Conservation (phyloP, 2,329 filamentous ascomycete genomes). For the Ceratocystis alfenasii region DNA sequence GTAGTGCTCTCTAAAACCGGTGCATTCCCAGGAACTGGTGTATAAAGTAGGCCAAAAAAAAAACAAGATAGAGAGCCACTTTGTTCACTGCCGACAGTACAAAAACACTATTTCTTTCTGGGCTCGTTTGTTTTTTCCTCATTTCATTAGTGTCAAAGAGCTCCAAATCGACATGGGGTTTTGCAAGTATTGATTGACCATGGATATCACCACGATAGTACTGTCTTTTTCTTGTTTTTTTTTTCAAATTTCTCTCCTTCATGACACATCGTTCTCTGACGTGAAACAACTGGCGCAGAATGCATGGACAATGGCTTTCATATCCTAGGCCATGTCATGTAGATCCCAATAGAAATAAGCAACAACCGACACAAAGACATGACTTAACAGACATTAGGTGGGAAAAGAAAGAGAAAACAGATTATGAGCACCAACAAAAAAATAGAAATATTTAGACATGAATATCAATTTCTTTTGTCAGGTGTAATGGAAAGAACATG, state of each 20-base stretch:
- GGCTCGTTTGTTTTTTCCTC: not conserved
- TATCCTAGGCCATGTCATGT: not conserved
- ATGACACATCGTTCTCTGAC: not conserved
- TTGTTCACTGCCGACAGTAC: not conserved
- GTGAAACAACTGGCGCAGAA: not conserved
- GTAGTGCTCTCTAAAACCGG: constrained; percentile 88
- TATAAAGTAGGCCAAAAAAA: constrained; percentile 31
- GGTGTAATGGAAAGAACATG: not conserved
- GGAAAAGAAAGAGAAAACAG: not conserved
- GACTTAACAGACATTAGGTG: not conserved
- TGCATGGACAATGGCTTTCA: not conserved
- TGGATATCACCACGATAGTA: not conserved
- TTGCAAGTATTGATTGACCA: not conserved
- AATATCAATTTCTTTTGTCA: not conserved
- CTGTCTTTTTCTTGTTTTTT: not conserved
- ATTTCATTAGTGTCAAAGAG: not conserved
- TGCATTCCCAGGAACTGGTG: constrained; percentile 83
- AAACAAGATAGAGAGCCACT: not conserved
- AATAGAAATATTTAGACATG: not conserved
- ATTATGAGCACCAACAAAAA: not conserved
- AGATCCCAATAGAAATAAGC: constrained; percentile 2
- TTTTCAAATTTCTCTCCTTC: not conserved
- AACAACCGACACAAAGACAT: not conserved
- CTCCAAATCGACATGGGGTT: not conserved
- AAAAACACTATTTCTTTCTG: not conserved